Base-by-base conservation (phyloP, 164 flowering plant species). In the Protea cynaroides region DNA sequence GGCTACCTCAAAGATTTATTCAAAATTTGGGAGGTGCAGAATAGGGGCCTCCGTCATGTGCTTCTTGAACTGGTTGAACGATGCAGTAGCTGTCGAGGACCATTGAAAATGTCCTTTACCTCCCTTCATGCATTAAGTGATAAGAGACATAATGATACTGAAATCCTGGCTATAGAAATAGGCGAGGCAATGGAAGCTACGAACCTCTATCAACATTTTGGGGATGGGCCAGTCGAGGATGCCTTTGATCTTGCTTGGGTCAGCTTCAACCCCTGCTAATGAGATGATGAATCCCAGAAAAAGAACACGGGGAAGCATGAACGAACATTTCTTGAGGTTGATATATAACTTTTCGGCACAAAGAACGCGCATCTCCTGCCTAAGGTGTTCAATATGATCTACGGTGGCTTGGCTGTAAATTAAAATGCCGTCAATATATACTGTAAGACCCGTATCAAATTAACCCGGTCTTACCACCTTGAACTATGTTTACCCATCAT, bases 111-210 rank as follows among this genome's bases (percentile, higher is more conserved):
- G 23, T 0, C 11, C 50, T 1, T 24, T 29, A n/a, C n/a, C n/a
- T n/a, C n/a, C n/a, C 43, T 66, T 58, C 19, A 66, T 4, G 12
- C 56, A 66, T 24, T 66, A 21, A 18, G 57, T 66, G 1, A 57
- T 1, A 9, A 29, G 29, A 18, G 62, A 56, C 1, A 15, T n/a
- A 24, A 62, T 62, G 10, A 61, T 7, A 61, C 56, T 62, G 34
- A 68, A 62, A 25, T 69, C 55, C 21, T 19, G 14, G 15, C 29
- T 0, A 25, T 69, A 69, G 25, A 69, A 62, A 8, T 59, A 23
- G 8, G 25, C 56, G 11, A 69, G 56, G 10, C 62, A 61, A 56
- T 62, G 61, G 38, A 69, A 69, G 23, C 62, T 62, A 17, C 61
- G 9, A 9, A 56, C 56, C 7, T 62, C 47, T 25, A 7, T 3